Evolutionary conservation across 2,329 filamentous ascomycete species (phyloP).

Genomic region (Metarhizium robertsii): DNA sequence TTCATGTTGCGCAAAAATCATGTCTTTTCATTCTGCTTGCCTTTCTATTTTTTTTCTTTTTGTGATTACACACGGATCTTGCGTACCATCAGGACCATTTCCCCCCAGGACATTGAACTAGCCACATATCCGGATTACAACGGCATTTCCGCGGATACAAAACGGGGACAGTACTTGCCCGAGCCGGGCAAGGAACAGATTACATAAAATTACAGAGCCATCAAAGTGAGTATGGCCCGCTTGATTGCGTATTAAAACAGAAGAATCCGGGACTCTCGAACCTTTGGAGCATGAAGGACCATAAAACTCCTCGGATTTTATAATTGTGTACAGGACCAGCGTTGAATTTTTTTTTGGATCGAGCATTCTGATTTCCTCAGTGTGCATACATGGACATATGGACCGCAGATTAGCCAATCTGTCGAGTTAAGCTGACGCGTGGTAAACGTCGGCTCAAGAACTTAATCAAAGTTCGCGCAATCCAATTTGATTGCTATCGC

Average conservation of each 20-base stretch:
- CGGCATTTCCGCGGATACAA: not conserved
- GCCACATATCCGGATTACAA: not conserved
- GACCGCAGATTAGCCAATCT: not conserved
- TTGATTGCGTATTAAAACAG: not conserved
- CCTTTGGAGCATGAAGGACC: not conserved
- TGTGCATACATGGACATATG: not conserved
- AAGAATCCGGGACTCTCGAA: not conserved
- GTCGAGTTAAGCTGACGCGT: slow-evolving; percentile 1
- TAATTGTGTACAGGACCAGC: not conserved
- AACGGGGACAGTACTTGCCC: slow-evolving; percentile 9
- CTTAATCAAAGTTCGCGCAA: slow-evolving; percentile 10
- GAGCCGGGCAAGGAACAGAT: slow-evolving; percentile 6
- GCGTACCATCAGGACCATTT: not conserved
- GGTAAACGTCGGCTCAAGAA: slow-evolving; percentile 8
- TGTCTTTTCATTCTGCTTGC: slow-evolving; percentile 17
- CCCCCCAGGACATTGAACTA: not conserved
- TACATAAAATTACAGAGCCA: not conserved
- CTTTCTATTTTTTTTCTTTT: slow-evolving; percentile 8
- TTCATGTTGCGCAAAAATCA: slow-evolving; percentile 9
- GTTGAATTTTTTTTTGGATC: not conserved
- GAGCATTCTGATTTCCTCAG: slow-evolving; percentile 1
- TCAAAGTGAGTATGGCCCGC: slow-evolving; percentile 5
- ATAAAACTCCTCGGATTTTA: not conserved
- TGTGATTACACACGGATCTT: not conserved
- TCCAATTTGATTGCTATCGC: slow-evolving; percentile 15